These are phyloP conservation scores for Termitomyces eurrhizus DNA, from an alignment of 768 basidiomycete genomes.

Conservation along the genomic window DNA sequence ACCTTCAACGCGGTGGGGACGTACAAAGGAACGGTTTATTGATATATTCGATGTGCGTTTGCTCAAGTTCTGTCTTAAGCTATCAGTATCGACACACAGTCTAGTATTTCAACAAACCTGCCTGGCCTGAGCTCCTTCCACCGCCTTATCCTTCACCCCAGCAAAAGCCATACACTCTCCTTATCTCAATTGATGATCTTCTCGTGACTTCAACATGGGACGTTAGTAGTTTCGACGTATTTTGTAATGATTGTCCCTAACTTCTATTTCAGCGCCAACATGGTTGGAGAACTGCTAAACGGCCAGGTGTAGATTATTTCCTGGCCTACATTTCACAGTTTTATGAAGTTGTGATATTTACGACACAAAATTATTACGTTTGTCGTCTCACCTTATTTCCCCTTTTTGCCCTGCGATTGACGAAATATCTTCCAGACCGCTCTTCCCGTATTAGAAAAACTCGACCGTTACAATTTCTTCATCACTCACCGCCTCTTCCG, in stretches of 20 bases:
- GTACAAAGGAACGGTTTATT: conserved; percentile 57
- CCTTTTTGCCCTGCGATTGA: neutral
- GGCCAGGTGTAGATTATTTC: conserved; percentile 98
- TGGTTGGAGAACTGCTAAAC: conserved; percentile 97
- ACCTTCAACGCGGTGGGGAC: conserved; percentile 58
- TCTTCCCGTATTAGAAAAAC: conserved; percentile 81
- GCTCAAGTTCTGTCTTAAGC: neutral
- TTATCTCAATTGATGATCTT: conserved; percentile 89
- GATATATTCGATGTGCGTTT: conserved; percentile 68
- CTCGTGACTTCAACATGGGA: conserved; percentile 93
- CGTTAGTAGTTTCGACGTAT: conserved; percentile 48
- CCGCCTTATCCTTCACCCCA: conserved; percentile 78
- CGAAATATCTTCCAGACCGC: conserved; percentile 60
- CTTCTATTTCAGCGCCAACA: conserved; percentile 62
- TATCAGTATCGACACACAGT: neutral
- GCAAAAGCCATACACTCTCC: conserved; percentile 87
- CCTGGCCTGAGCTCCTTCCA: conserved; percentile 89
- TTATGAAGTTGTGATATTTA: conserved; percentile 97
- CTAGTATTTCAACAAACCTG: conserved; percentile 91
- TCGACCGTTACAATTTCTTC: conserved; percentile 91
- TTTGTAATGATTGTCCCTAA: neutral
- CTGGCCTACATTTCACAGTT: conserved; percentile 96
- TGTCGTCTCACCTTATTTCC: conserved; percentile 25
- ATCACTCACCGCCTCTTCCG: conserved; percentile 90
- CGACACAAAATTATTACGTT: conserved; percentile 85